phyloP scores from a whole-genome alignment of 352 stramenopile genomes.

The Phytophthora foliorum region DNA sequence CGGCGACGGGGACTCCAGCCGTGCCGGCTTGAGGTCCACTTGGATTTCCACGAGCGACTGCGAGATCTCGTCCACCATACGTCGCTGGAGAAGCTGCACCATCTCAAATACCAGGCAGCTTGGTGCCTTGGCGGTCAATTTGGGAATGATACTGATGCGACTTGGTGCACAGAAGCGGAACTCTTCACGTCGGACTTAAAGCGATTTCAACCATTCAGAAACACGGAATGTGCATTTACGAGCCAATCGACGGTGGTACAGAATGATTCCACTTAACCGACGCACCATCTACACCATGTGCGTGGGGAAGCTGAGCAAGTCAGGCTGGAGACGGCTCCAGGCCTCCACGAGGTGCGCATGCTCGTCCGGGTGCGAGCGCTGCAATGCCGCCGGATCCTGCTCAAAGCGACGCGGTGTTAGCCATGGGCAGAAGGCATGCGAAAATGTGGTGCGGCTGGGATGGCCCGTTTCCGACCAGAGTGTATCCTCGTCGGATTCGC shows the following conservation, averaged over 20 bases:
- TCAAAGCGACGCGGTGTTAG: conserved; percentile 16
- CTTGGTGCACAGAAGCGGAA: conserved; percentile 14
- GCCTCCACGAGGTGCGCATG: conserved; percentile 76
- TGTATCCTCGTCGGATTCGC: conserved; percentile 44
- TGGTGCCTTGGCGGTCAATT: conserved; percentile 18
- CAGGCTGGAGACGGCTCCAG: conserved; percentile 77
- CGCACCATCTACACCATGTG: conserved; percentile 41
- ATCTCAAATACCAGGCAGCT: conserved; percentile 17
- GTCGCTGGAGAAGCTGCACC: conserved; percentile 30
- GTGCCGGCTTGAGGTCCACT: conserved; percentile 27
- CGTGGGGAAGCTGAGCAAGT: conserved; percentile 61
- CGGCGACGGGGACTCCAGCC: conserved; percentile 11
- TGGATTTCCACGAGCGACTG: conserved; percentile 33
- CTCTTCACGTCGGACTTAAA: conserved; percentile 3
- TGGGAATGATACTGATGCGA: conserved; percentile 20
- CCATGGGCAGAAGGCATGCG: conserved; percentile 23
- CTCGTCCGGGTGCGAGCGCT: conserved; percentile 78
- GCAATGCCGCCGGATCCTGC: conserved; percentile 74
- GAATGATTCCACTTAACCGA: no score
- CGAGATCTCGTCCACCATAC: conserved; percentile 13
- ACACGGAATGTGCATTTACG: conserved; percentile 11
- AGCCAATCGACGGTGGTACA: conserved; percentile 22
- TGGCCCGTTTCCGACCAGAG: conserved; percentile 43
- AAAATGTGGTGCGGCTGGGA: conserved; percentile 24
- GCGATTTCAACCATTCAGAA: conserved; percentile 21